Percentiles rank a stretch among this genome's conserved stretches.
These are phyloP conservation scores for Lodderomyces parapsilosis DNA, from an alignment of 1,139 yeast genomes.

Conservation along the genomic window DNA sequence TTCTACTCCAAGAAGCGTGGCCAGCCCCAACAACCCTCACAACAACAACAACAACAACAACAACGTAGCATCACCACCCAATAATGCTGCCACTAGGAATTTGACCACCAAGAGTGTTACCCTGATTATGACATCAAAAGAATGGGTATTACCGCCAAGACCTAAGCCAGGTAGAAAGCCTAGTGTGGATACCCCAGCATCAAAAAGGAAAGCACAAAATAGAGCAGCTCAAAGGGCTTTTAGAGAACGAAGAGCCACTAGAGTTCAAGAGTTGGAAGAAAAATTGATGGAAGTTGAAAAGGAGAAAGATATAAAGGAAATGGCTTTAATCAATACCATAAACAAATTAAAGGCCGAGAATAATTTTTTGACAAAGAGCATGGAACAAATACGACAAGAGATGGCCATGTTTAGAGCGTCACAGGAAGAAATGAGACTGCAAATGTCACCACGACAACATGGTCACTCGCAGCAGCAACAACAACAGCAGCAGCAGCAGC, in stretches of 20 bases:
- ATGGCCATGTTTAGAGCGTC: conserved; percentile 18
- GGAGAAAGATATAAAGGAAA: conserved; percentile 61
- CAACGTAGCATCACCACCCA: conserved; percentile 2
- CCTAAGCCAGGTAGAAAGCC: conserved; percentile 93
- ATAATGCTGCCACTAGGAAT: neutral
- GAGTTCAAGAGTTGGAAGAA: conserved; percentile 49
- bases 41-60: conserved; percentile 3
- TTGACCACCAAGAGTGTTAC: conserved; percentile 14
- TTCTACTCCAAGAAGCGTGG: conserved; percentile 14
- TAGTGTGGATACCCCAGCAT: conserved; percentile 67
- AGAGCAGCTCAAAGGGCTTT: conserved; percentile 96
- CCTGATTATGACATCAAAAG: conserved; percentile 70
- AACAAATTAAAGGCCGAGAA: conserved; percentile 42
- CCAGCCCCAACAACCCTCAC: conserved; percentile 7
- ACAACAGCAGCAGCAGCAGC: conserved; percentile 8
- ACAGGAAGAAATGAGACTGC: conserved; percentile 9
- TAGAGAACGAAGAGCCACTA: conserved; percentile 73
- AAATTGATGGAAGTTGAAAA: conserved; percentile 60
- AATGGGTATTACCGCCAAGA: conserved; percentile 89
- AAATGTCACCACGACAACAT: conserved; percentile 5
- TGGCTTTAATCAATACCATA: conserved; percentile 54
- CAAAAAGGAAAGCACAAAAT: conserved; percentile 87
- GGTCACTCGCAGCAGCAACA: conserved; percentile 3
- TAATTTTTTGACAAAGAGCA: conserved; percentile 32
- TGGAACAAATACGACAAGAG: conserved; percentile 36